Percentiles rank a stretch among this genome's conserved stretches.
phyloP scores from a whole-genome alignment of 805 yeast species.

The Starmerella ratchasimensis region DNA sequence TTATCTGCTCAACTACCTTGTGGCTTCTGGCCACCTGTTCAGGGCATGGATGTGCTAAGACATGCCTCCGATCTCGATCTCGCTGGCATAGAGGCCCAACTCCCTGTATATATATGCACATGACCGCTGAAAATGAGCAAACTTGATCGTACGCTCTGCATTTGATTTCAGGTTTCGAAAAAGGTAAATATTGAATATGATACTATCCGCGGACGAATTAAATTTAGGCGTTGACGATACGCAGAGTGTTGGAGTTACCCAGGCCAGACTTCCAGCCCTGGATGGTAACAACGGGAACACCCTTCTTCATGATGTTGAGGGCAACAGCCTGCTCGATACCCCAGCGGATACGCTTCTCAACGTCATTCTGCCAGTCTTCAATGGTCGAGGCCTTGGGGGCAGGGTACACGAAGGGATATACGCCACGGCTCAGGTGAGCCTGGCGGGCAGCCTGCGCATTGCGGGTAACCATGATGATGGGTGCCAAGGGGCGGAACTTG shows the following conservation, averaged over 20 bases:
- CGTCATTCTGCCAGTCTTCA: slow-evolving; percentile 91
- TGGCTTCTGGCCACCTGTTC: too few species aligned
- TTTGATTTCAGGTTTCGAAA: neutral
- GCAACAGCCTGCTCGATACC: slow-evolving; percentile 82
- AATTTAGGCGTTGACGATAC: slow-evolving; percentile 36
- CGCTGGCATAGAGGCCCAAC: too few species aligned
- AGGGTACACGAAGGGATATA: slow-evolving; percentile 84
- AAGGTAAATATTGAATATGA: neutral
- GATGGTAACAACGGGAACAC: slow-evolving; percentile 83
- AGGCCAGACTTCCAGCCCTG: slow-evolving; percentile 99
- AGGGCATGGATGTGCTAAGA: too few species aligned
- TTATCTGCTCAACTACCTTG: too few species aligned
- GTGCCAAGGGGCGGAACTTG: slow-evolving; percentile 95
- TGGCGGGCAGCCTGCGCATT: slow-evolving; percentile 85
- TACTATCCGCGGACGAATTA: neutral
- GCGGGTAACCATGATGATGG: slow-evolving; percentile 96
- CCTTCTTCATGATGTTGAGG: slow-evolving; percentile 71
- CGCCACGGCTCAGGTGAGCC: slow-evolving; percentile 96
- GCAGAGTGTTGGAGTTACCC: slow-evolving; percentile 97
- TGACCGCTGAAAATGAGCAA: too few species aligned
- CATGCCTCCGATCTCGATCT: too few species aligned
- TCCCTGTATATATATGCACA: neutral
- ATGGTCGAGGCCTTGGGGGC: slow-evolving; percentile 37
- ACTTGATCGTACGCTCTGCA: too few species aligned
- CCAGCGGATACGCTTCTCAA: slow-evolving; percentile 84